Evolutionary conservation across 2,329 filamentous ascomycete genomes (phyloP).

Genomic region (Exophiala sideris): DNA sequence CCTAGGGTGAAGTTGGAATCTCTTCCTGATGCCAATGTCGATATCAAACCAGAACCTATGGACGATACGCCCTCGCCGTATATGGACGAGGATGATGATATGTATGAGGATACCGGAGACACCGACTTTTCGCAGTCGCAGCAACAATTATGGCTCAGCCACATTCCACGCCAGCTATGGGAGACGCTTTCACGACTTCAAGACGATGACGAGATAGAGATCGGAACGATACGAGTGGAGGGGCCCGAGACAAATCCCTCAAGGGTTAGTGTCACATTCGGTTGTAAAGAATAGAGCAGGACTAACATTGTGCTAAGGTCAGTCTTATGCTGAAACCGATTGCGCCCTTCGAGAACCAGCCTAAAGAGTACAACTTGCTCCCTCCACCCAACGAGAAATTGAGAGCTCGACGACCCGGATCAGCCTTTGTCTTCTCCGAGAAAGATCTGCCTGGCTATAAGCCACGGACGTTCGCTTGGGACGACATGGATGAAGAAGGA

Average conservation of each 20-base stretch:
- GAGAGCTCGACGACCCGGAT: slow-evolving; percentile 56
- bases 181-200: slow-evolving; percentile 72
- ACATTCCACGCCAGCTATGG: slow-evolving; percentile 77
- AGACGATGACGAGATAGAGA: slow-evolving; percentile 75
- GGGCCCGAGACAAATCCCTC: slow-evolving; percentile 54
- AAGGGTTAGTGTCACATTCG: slow-evolving; percentile 35
- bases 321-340: slow-evolving; percentile 65
- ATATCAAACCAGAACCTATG: slow-evolving; percentile 25
- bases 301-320: slow-evolving; percentile 54
- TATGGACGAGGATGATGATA: slow-evolving; percentile 58
- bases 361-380: slow-evolving; percentile 82
- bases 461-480: slow-evolving; percentile 32
- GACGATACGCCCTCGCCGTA: slow-evolving; percentile 26
- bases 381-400: slow-evolving; percentile 55
- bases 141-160: slow-evolving; percentile 65
- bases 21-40: slow-evolving; percentile 19
- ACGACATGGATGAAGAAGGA: slow-evolving; percentile 41
- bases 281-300: not conserved
- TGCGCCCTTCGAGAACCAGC: slow-evolving; percentile 68
- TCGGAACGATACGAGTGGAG: slow-evolving; percentile 67
- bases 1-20: slow-evolving; percentile 24
- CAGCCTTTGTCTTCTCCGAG: slow-evolving; percentile 90
- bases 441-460: slow-evolving; percentile 81
- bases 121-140: slow-evolving; percentile 54
- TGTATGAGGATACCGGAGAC: slow-evolving; percentile 66